Evolutionary conservation across 371 early-diverging fungal genomes (phyloP), one percentile per base, ranked within the genome.

Genomic region (Haplosporangium sp.): DNA sequence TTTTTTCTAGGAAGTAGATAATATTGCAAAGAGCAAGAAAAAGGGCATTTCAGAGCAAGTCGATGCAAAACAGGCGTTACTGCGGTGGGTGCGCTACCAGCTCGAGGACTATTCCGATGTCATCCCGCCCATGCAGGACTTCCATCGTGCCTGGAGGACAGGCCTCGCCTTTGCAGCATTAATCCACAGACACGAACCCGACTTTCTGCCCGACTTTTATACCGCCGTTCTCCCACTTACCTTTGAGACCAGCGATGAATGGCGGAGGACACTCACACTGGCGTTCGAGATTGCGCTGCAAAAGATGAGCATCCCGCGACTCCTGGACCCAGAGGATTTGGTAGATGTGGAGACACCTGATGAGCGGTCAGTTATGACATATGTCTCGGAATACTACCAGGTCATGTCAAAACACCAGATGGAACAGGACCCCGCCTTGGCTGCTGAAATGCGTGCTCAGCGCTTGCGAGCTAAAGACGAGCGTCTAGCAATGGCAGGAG

Each of bases 141-240:
- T 91, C 62, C 70, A 89, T 36, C 82, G 85, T 41, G 84, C 89
- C 12, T 93, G 92, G 93, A 82, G 86, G 61, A 87, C 86, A 55
- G 94, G 94, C 2, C 65, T 86, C 5, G 85, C 84, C 43, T 90
- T 93, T 73, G 80, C 88, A 52, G 86, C 87, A 14, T 83, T 93
- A 16, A 80, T 92, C 48, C 91, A 93, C 70, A 84, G 86, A 21
- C 89, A 90, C 61, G 82, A 87, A 51, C 90, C 91, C 1, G 83
- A 80, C 0, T 74, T 88, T 43, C 62, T 92, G 13, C 85, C 87
- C 6, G 86, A 92, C 55, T 79, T 89, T 13, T 80, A 87, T 55
- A 72, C 83, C 6, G 62, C 69, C 20, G 68, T 77, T 55, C 45
- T 77, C 12, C 67, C 68, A 2, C 20, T 72, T 10, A 55, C 68